phyloP scores from a whole-genome alignment of 2,329 filamentous ascomycete genomes.

The Cordyceps javanica region DNA sequence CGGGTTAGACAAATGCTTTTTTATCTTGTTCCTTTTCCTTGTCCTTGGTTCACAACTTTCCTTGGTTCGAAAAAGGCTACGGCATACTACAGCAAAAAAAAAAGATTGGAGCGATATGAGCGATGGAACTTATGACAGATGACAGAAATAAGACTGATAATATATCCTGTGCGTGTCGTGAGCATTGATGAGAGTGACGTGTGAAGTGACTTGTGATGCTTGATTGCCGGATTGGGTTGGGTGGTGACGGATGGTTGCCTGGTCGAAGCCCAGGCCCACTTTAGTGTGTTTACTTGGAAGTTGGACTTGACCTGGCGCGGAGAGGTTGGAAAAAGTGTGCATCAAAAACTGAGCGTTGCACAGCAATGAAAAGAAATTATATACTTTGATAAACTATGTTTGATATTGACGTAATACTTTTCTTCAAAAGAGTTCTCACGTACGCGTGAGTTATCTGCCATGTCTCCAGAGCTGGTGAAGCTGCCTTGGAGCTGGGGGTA shows the following conservation, averaged over 20 bases:
- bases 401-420: no score
- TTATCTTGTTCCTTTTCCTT: constrained; percentile 9
- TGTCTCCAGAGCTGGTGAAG: not conserved
- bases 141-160: constrained; percentile 11
- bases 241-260: not conserved
- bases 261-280: not conserved
- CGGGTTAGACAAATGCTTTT: constrained; percentile 13
- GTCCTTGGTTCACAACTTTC: not conserved
- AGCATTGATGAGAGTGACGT: not conserved
- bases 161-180: not conserved
- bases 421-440: no score
- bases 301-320: not conserved
- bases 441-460: not conserved
- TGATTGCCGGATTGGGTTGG: not conserved
- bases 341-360: not conserved
- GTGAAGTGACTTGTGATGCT: not conserved
- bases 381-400: not conserved
- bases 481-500: not conserved
- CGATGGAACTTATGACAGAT: constrained; percentile 1
- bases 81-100: constrained; percentile 8
- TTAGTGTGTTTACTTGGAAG: constrained; percentile 8
- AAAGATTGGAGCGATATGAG: constrained; percentile 9
- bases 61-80: not conserved
- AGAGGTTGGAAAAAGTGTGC: not conserved
- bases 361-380: not conserved